phyloP scores from a whole-genome alignment of 2,329 filamentous ascomycete genomes.

The Hymenoscyphus fraxineus region DNA sequence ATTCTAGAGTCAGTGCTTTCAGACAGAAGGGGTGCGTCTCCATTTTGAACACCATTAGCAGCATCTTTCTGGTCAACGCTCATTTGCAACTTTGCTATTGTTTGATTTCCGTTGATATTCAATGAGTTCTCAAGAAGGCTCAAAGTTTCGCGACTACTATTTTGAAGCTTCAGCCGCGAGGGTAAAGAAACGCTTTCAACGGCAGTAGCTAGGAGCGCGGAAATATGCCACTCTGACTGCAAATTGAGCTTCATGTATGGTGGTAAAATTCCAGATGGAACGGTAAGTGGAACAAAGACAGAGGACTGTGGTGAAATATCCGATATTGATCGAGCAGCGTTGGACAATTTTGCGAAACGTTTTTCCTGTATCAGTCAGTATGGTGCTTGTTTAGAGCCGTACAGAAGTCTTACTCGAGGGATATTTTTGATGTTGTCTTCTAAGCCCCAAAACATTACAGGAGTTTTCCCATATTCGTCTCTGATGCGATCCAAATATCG shows the following conservation, averaged over 20 bases:
- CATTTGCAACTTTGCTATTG: slow-evolving; percentile 71
- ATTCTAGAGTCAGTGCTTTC: slow-evolving; percentile 23
- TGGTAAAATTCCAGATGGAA: slow-evolving; percentile 56
- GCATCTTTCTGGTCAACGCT: slow-evolving; percentile 37
- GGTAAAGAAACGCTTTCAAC: slow-evolving; percentile 77
- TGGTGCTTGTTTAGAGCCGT: slow-evolving; percentile 8
- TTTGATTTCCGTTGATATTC: slow-evolving; percentile 74
- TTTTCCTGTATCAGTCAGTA: slow-evolving; percentile 47
- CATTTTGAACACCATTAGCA: slow-evolving; percentile 20
- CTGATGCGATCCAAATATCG: slow-evolving; percentile 72
- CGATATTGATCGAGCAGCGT: slow-evolving; percentile 68
- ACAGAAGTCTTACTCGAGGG: slow-evolving; percentile 45
- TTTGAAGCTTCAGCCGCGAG: slow-evolving; percentile 57
- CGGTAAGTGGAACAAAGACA: slow-evolving; percentile 70
- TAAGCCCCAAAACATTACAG: slow-evolving; percentile 82
- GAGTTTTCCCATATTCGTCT: slow-evolving; percentile 87
- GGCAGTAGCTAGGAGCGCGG: slow-evolving; percentile 70
- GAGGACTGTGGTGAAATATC: slow-evolving; percentile 68
- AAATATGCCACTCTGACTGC: slow-evolving; percentile 72
- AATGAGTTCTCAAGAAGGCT: slow-evolving; percentile 62
- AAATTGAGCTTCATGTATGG: slow-evolving; percentile 56
- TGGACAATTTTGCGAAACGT: slow-evolving; percentile 62
- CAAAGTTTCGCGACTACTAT: slow-evolving; percentile 46
- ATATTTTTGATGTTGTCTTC: slow-evolving; percentile 57
- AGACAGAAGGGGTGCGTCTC: slow-evolving; percentile 11